Base-by-base conservation (phyloP, 2,329 filamentous ascomycete species). In the Blastomyces parvus region DNA sequence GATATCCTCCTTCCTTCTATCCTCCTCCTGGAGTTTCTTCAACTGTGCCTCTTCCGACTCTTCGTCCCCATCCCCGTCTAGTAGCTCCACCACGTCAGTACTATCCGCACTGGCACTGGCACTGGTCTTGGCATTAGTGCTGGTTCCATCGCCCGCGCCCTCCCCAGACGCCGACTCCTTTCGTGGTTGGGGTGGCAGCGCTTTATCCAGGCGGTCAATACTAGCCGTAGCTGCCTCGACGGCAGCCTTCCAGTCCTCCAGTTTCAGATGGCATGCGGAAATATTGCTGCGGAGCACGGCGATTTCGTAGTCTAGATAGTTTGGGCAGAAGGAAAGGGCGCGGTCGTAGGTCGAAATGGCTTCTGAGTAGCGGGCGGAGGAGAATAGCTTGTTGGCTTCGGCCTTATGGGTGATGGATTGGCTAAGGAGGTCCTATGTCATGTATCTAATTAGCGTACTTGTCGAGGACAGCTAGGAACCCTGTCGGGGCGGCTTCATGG, bases 211-310 rank as follows among this genome's bases (percentile, higher is more conserved):
- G 0, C 83, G 82, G 13, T 92, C 87, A 0, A 97, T 73, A 1
- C 90, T 87, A 13, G 84, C 81, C 0, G 86, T 89, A 0, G 92
- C 91, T 11, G 84, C 82, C 59, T 87, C 86, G 53, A 91, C 83
- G 11, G 91, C 90, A 38, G 90, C 86, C 68, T 92, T 91, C 90
- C 91, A 97, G 65, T 93, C 87, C 65, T 86, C 82, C 2, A 95
- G 80, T 73, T 95, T 95, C 62, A 97, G 75, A 70, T 96, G 86
- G 72, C 91, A 96, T 11, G 92, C 93, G 1, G 93, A 84, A 67
- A 97, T 88, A 78, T 97, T 97, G 73, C 89, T 91, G 64, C 88
- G 86, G 6, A 97, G 81, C 11, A 97, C 90, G 33, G 92, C 91
- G 66, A 93, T 82, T 69, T 96, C 91, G 77, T 90, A 96, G 73